Percentiles rank a stretch among this genome's conserved stretches.
These are phyloP conservation scores for Cynara cardunculus DNA, from an alignment of 129 eudicot species.

Conservation along the genomic window DNA sequence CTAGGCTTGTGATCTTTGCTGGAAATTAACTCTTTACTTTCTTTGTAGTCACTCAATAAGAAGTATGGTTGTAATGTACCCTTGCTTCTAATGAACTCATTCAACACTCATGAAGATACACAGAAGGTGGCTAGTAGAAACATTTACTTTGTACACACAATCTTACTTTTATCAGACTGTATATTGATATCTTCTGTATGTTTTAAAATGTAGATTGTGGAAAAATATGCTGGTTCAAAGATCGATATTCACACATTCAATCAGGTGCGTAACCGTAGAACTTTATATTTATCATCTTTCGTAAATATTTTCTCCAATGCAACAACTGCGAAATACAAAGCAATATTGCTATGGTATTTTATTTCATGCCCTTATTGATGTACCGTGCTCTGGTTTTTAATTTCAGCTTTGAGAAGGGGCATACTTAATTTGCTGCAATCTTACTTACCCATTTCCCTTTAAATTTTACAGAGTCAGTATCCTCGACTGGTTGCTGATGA, in stretches of 20 bases:
- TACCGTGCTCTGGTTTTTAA: neutral
- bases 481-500: constrained; percentile 95
- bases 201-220: constrained; percentile 58
- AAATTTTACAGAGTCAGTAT: constrained; percentile 70
- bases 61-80: constrained; percentile 97
- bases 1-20: constrained; percentile 1
- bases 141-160: neutral
- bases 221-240: constrained; percentile 70
- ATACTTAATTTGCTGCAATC: constrained; percentile 1
- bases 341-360: neutral
- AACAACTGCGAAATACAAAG: neutral
- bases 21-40: constrained; percentile 10
- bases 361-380: neutral
- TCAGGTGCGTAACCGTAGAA: constrained; percentile 49
- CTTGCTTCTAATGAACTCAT: constrained; percentile 91
- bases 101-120: constrained; percentile 98
- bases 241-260: constrained; percentile 90
- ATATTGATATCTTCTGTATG: neutral
- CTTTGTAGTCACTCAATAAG: constrained; percentile 64
- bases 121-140: constrained; percentile 55
- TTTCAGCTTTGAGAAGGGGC: neutral
- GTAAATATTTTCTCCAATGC: neutral
- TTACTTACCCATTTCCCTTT: constrained; percentile 4
- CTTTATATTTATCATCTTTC: neutral
- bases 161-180: neutral